Evolutionary conservation across 2,329 filamentous ascomycete genomes (phyloP), one percentile per base, ranked within the genome.

Genomic region (Ophioceras dolichostomum): DNA sequence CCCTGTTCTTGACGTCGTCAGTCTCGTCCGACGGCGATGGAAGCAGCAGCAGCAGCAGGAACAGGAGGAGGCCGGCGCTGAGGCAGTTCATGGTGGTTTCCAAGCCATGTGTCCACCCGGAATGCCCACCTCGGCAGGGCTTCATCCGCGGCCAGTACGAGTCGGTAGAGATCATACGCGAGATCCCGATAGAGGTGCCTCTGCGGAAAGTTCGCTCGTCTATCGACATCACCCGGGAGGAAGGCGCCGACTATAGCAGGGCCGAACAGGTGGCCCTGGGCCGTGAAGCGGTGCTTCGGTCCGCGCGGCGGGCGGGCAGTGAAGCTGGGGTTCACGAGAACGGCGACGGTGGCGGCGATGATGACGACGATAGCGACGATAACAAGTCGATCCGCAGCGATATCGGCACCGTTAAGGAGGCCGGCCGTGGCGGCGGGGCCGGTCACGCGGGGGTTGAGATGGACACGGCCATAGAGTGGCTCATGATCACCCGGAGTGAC

Each of bases 401-500:
- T 6, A 32, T 20, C 16, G 36, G 36, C 3, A 35, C 37, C 10
- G 34, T 34, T n/a, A 29, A 36, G n/a, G 34, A 22, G 4, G 16
- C 31, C 7, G 44, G 38, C 4, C 39, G 40, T 3, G 44, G 2
- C 46, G 50, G 3, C 5, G 40, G 39, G 3, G 44, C 2, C 46
- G 50, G 3, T 49, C 50, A 10, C 52, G 58, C 9, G 52, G 5
- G 35, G 3, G 19, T 20, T 16, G 36, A 59, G 4, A 52, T 46
- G 1, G 53, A 61, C n/a, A 63, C 57, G 20, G 58, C 64, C 19
- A 54, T 94, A 2, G 87, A 94, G 56, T 94, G 87, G 87, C 73
- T 91, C 42, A 94, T 94, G 87, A 76, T 94, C 14, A 94, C 86
- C 1, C 70, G 87, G 34, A 89, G 83, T 54, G 86, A 94, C 48